Percentiles rank a stretch among this genome's conserved stretches.
Evolutionary conservation across 2,329 filamentous ascomycete species (phyloP).

Genomic region (Penicillium concentricum): DNA sequence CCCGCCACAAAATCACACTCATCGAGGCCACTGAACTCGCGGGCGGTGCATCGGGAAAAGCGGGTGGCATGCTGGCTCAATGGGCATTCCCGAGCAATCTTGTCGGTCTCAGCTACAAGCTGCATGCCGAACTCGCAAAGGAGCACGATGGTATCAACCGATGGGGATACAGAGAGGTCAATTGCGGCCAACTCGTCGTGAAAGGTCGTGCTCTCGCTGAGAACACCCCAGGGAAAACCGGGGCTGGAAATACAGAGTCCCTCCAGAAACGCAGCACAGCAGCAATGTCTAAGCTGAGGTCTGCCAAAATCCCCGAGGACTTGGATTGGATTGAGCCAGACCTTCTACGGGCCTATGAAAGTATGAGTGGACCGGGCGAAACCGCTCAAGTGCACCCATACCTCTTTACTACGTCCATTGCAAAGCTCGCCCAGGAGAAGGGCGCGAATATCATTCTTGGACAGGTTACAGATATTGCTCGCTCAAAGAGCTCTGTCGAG

Average conservation of each 20-base stretch:
- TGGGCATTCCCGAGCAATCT: slow-evolving; percentile 89
- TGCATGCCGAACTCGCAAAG: slow-evolving; percentile 80
- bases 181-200: slow-evolving; percentile 67
- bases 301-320: slow-evolving; percentile 68
- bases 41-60: slow-evolving; percentile 90
- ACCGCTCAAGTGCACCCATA: slow-evolving; percentile 94
- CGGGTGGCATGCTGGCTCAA: slow-evolving; percentile 81
- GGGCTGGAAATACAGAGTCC: slow-evolving; percentile 45
- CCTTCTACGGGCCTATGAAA: slow-evolving; percentile 67
- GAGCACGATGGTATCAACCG: slow-evolving; percentile 73
- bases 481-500: slow-evolving; percentile 53
- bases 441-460: slow-evolving; percentile 68
- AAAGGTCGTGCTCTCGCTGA: slow-evolving; percentile 44
- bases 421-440: slow-evolving; percentile 67
- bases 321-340: slow-evolving; percentile 79
- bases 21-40: slow-evolving; percentile 84
- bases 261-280: slow-evolving; percentile 57
- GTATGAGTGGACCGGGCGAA: slow-evolving; percentile 77
- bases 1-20: slow-evolving; percentile 75
- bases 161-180: slow-evolving; percentile 84
- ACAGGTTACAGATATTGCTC: slow-evolving; percentile 67
- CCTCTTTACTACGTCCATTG: slow-evolving; percentile 84
- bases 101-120: slow-evolving; percentile 78
- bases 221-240: slow-evolving; percentile 32
- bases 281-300: slow-evolving; percentile 52